Evolutionary conservation across 1,284 basidiomycete species (phyloP).

Genomic region (Cystobasidium slooffiae): DNA sequence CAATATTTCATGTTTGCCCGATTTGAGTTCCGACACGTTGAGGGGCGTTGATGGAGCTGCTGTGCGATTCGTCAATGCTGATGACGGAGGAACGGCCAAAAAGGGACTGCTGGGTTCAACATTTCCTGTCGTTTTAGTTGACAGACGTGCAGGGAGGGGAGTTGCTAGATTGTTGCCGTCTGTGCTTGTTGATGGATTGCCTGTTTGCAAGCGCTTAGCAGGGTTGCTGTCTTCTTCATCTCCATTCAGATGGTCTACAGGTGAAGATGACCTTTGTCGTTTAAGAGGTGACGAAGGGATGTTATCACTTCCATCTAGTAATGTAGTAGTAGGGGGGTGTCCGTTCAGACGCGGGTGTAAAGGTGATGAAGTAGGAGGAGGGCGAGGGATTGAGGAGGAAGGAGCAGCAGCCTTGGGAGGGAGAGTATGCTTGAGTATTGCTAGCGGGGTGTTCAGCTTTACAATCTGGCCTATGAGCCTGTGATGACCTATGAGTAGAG

Average conservation of each 20-base stretch:
- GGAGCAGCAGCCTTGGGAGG: constrained; percentile 1
- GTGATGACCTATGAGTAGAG: constrained; percentile 51
- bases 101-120: constrained; percentile 14
- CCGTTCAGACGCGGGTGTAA: neutral
- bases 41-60: constrained; percentile 33
- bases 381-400: neutral
- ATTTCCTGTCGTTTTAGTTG: neutral
- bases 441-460: constrained; percentile 48
- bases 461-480: constrained; percentile 51
- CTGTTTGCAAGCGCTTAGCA: too few species aligned
- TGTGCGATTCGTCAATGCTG: constrained; percentile 15
- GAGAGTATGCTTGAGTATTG: constrained; percentile 49
- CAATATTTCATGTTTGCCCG: constrained; percentile 45
- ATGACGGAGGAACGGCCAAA: constrained; percentile 17
- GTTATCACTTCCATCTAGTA: neutral
- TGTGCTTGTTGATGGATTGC: neutral
- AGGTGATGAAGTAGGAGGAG: neutral
- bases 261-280: constrained; percentile 5
- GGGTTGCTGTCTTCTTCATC: neutral
- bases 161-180: neutral
- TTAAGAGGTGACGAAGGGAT: constrained; percentile 22
- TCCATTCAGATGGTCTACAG: neutral
- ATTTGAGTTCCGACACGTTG: constrained; percentile 34
- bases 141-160: neutral
- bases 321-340: neutral